Conservation (phyloP, 2,329 filamentous ascomycete genomes). For the Fusarium mangiferae region DNA sequence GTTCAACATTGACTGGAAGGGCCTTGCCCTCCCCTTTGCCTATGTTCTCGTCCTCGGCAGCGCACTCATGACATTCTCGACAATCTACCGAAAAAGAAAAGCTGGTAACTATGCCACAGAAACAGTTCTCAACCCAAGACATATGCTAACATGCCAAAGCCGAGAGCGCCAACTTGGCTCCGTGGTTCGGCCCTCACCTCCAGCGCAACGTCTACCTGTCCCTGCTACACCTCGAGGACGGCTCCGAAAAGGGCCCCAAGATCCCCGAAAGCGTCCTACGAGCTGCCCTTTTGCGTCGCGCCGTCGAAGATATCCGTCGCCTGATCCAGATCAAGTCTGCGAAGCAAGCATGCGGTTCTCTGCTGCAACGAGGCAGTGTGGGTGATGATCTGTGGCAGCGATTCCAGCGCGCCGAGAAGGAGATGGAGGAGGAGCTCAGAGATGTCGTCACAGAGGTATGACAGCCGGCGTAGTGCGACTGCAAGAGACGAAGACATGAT, state of each 20-base stretch:
- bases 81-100: constrained; percentile 92
- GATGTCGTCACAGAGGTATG: constrained; percentile 91
- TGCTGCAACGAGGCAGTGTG: constrained; percentile 90
- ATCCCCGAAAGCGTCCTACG: constrained; percentile 87
- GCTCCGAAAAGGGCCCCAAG: constrained; percentile 72
- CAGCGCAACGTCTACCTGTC: constrained; percentile 96
- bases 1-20: constrained; percentile 78
- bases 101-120: constrained; percentile 63
- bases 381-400: constrained; percentile 96
- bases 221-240: constrained; percentile 79
- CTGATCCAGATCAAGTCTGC: constrained; percentile 89
- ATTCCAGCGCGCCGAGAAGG: constrained; percentile 91
- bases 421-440: constrained; percentile 94
- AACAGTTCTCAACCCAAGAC: not conserved
- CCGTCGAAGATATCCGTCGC: constrained; percentile 91
- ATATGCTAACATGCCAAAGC: constrained; percentile 56
- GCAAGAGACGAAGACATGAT: not conserved
- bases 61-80: constrained; percentile 91
- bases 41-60: constrained; percentile 90
- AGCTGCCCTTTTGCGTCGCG: constrained; percentile 87
- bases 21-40: constrained; percentile 85
- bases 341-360: constrained; percentile 84
- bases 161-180: constrained; percentile 84
- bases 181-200: constrained; percentile 92
- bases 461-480: not conserved